phyloP scores from a whole-genome alignment of 352 stramenopile species.

The Thraustochytrium striatum region DNA sequence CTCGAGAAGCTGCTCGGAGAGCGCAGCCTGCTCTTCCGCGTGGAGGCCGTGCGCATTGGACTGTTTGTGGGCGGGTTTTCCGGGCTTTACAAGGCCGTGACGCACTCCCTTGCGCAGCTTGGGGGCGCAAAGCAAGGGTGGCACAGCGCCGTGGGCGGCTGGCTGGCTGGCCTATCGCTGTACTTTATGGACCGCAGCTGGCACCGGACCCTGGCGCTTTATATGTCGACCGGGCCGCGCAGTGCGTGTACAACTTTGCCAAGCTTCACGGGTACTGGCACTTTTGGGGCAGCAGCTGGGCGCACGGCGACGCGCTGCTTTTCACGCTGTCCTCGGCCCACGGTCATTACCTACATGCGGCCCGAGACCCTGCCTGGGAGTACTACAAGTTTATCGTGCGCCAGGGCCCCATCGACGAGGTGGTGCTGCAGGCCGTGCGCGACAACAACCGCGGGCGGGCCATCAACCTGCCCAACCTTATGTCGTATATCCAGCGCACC shows the following conservation, averaged over 20 bases:
- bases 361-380: too few species aligned
- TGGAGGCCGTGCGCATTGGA: conserved; percentile 73
- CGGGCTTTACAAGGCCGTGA: conserved; percentile 66
- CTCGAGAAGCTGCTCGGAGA: conserved; percentile 68
- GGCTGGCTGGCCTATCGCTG: conserved; percentile 64
- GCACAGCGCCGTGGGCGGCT: conserved; percentile 60
- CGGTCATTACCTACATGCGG: conserved; percentile 50
- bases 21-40: conserved; percentile 68
- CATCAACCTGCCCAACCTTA: conserved; percentile 28
- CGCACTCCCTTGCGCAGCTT: conserved; percentile 53
- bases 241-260: conserved; percentile 75
- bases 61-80: conserved; percentile 78
- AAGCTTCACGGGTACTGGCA: conserved; percentile 72
- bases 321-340: conserved; percentile 60
- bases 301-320: conserved; percentile 69
- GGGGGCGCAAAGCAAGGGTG: conserved; percentile 16
- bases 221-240: conserved; percentile 70
- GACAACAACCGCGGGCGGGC: conserved; percentile 20
- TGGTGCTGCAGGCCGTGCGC: conserved; percentile 36
- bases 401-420: conserved; percentile 39
- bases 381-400: conserved; percentile 51
- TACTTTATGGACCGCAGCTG: conserved; percentile 65
- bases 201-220: conserved; percentile 70
- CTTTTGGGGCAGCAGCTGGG: conserved; percentile 77
- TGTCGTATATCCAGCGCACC: conserved; percentile 25